Base-by-base conservation (phyloP, 176 grass and related monocot genomes). In the Pontederia paniculata region DNA sequence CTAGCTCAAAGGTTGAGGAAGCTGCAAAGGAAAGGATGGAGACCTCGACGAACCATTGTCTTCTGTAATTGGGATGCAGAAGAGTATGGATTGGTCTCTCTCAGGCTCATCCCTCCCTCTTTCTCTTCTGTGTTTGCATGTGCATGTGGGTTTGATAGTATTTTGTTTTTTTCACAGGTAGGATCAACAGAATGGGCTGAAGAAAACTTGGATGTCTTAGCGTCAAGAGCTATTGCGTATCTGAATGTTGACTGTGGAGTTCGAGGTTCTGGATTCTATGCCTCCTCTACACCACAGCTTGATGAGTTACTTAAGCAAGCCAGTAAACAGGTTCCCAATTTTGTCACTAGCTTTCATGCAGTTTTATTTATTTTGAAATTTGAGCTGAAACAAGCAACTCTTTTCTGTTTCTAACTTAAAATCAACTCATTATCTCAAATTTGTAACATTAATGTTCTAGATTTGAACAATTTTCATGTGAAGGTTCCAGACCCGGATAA, bases 101-200 rank as follows among this genome's bases (percentile, higher is more conserved):
- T 37, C 25, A 5, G 67, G 42, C 62, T 74, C 59, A 49, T 62
- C 51, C 73, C 15, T 77, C 57, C 54, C 65, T 55, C 19, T 54
- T 61, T 57, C 28, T 37, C 28, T 37, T 5, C 21, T 58, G 18
- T 58, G 23, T 16, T 15, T 58, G 2, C 16, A 11, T 37, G 16
- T 31, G 13, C 23, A 58, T 2, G 14, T 8, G 9, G 4, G 17
- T 12, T 28, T 48, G 45, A 21, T 13, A n/a, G 46, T 11, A 9
- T 65, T 6, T 48, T 42, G 3, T 2, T 37, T 54, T 43, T 79
- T 23, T 43, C 71, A 60, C 78, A 96, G 91, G 87, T 84, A 69
- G 85, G 86, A 63, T 97, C 91, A 3, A 97, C 86, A 54, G 91
- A 90, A 79, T 97, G 91, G 91, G 91, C 89, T 50, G 91, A 97